phyloP scores from a whole-genome alignment of 2,329 filamentous ascomycete species.

The Diaporthe caulivora region DNA sequence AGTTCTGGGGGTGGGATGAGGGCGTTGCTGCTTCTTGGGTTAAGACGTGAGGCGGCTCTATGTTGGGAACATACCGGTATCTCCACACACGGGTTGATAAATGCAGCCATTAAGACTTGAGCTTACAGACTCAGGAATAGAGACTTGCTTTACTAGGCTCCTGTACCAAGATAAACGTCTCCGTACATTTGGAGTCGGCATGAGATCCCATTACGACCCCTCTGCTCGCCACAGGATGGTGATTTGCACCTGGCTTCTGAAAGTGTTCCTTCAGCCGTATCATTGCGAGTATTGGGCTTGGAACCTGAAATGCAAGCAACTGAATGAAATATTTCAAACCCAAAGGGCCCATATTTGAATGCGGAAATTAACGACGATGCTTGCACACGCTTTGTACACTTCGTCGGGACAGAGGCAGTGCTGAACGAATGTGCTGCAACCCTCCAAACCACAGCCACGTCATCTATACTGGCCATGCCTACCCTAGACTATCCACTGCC shows the following conservation, averaged over 20 bases:
- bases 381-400: background rate
- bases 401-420: background rate
- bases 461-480: background rate
- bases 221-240: no score
- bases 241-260: no score
- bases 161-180: background rate
- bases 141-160: background rate
- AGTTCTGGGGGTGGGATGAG: conserved; percentile 56
- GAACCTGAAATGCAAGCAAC: no score
- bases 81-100: background rate
- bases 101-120: background rate
- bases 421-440: background rate
- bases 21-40: conserved; percentile 22
- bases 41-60: conserved; percentile 24
- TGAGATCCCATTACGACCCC: no score
- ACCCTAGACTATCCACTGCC: background rate
- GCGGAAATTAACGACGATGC: no score
- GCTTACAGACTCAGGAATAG: background rate
- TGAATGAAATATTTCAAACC: no score
- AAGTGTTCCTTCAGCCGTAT: no score
- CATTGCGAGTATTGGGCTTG: no score
- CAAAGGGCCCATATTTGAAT: no score
- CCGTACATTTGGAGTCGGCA: background rate
- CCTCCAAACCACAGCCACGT: background rate
- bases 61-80: no score